Evolutionary conservation across 192 early-diverging fungal genomes (phyloP).

Genomic region (Endogone sp.): DNA sequence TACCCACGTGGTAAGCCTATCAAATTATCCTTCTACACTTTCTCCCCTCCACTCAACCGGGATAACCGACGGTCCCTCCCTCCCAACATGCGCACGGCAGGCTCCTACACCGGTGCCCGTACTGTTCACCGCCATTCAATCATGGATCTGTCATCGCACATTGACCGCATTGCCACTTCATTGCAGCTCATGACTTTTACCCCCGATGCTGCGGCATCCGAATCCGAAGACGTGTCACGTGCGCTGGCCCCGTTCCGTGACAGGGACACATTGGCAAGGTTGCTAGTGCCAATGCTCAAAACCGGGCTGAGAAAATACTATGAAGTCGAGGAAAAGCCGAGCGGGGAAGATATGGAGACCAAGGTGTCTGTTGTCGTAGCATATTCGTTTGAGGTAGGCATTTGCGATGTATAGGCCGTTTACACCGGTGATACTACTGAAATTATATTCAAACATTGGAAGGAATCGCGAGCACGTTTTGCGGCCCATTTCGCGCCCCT

Average conservation of each 20-base stretch:
- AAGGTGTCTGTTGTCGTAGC: slow-evolving; percentile 55
- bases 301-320: slow-evolving; percentile 45
- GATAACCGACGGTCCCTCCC: background rate
- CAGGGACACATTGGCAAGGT: slow-evolving; percentile 13
- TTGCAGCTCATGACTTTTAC: slow-evolving; percentile 42
- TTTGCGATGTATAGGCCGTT: too few relatives aligned
- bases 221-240: slow-evolving; percentile 15
- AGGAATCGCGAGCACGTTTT: slow-evolving; percentile 20
- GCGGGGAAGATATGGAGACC: slow-evolving; percentile 26
- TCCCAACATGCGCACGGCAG: slow-evolving; percentile 14
- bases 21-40: too few relatives aligned
- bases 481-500: slow-evolving; percentile 30
- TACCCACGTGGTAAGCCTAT: background rate
- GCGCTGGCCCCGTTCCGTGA: slow-evolving; percentile 34
- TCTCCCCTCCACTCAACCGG: too few relatives aligned
- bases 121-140: slow-evolving; percentile 47
- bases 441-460: too few relatives aligned
- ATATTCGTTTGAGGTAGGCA: slow-evolving; percentile 45
- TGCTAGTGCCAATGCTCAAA: slow-evolving; percentile 33
- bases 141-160: slow-evolving; percentile 52
- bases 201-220: slow-evolving; percentile 5
- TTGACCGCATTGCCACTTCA: slow-evolving; percentile 44
- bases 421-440: too few relatives aligned
- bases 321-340: slow-evolving; percentile 19
- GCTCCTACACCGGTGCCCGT: slow-evolving; percentile 62